Percentiles rank a stretch among this genome's conserved stretches.
These are phyloP conservation scores for Xerocomus potaroensis DNA, from an alignment of 768 basidiomycete species.

Conservation along the genomic window DNA sequence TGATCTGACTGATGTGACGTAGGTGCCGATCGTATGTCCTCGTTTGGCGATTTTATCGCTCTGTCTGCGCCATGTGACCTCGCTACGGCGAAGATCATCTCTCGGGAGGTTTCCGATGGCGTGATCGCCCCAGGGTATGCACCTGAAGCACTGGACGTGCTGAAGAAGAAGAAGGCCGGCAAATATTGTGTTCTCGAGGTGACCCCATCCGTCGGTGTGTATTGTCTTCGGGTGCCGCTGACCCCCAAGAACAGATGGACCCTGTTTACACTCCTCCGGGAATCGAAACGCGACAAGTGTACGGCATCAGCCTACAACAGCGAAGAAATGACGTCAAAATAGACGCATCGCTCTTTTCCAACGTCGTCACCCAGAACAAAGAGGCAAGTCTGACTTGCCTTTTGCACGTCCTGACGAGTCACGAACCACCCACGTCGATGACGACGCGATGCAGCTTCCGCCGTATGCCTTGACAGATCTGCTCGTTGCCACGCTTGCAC, in stretches of 20 bases:
- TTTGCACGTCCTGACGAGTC: neutral
- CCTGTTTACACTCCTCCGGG: conserved; percentile 73
- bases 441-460: conserved; percentile 68
- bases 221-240: neutral
- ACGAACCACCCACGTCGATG: neutral
- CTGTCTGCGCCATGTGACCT: conserved; percentile 90
- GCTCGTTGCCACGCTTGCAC: conserved; percentile 91
- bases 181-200: conserved; percentile 98
- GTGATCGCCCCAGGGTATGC: conserved; percentile 95
- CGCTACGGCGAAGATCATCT: conserved; percentile 93
- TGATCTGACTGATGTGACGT: conserved; percentile 9
- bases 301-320: conserved; percentile 87
- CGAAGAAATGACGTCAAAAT: conserved; percentile 88
- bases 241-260: conserved; percentile 66
- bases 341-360: conserved; percentile 72
- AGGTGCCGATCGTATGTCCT: conserved; percentile 99
- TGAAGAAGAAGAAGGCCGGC: conserved; percentile 95
- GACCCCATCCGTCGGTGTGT: conserved; percentile 5
- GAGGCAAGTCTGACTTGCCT: conserved; percentile 45
- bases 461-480: conserved; percentile 78
- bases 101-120: conserved; percentile 98
- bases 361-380: conserved; percentile 87
- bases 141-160: conserved; percentile 80
- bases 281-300: conserved; percentile 92
- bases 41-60: conserved; percentile 98